Conservation (phyloP, 148 eudicot genomes). For the Silene latifolia region DNA sequence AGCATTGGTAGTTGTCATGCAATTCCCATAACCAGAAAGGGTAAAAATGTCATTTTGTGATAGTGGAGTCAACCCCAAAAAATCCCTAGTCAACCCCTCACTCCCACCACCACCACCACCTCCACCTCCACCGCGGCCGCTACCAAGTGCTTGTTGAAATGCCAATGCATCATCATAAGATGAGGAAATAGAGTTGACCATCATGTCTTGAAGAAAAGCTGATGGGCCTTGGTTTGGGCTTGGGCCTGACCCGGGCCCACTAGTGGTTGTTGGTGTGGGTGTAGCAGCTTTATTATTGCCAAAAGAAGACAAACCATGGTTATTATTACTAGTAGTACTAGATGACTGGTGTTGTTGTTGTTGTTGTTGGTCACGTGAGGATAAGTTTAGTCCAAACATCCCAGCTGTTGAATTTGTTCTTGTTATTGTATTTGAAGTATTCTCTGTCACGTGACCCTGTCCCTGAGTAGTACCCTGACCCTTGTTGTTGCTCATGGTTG, state of each 20-base stretch:
- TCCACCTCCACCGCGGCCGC: background rate
- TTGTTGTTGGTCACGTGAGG: constrained; percentile 49
- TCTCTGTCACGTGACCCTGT: constrained; percentile 53
- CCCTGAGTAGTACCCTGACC: background rate
- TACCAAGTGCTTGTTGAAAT: constrained; percentile 22
- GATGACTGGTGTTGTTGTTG: constrained; percentile 23
- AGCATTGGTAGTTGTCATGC: constrained; percentile 20
- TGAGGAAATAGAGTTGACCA: constrained; percentile 49
- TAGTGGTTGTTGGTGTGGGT: constrained; percentile 11
- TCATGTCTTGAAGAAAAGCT: constrained; percentile 56
- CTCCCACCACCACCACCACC: constrained; percentile 22
- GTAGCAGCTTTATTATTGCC: constrained; percentile 45
- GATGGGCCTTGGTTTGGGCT: constrained; percentile 17
- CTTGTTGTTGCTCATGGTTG: constrained; percentile 45
- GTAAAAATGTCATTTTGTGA: constrained; percentile 59
- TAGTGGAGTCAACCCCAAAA: constrained; percentile 66
- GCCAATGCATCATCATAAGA: constrained; percentile 31
- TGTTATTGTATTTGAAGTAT: constrained; percentile 19
- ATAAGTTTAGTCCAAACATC: constrained; percentile 49
- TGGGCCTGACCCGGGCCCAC: background rate
- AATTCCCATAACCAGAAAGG: constrained; percentile 47
- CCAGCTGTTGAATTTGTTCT: constrained; percentile 33
- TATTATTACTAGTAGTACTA: constrained; percentile 6
- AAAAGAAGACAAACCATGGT: constrained; percentile 41
- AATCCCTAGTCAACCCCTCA: constrained; percentile 75